Evolutionary conservation across 2,329 filamentous ascomycete genomes (phyloP), one percentile per base, ranked within the genome.

Genomic region (Drechslerella coelobrocha): DNA sequence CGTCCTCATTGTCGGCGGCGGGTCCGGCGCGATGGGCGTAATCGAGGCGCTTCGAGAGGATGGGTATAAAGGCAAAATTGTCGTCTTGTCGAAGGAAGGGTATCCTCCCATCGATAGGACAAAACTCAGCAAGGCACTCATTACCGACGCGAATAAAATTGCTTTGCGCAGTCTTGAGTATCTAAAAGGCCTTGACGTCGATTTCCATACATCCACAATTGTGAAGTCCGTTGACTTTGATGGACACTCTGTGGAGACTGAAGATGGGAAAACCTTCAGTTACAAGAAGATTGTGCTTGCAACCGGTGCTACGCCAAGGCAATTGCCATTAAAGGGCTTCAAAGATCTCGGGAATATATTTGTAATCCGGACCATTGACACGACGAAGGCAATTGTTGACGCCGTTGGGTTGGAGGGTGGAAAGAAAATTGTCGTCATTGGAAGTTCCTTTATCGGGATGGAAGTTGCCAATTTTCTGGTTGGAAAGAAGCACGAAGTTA

Each of bases 391-490:
- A 66, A 97, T 99, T 74, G 83, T 91, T 24, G 83, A 82, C 0
- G 91, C 91, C 5, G 89, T 96, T 50, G 91, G 91, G 5, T 81
- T 85, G 27, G 86, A 90, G 45, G 89, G 90, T 77, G 87, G 86
- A 68, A 97, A 96, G 84, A 97, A 96, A 79, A 87, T 99, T 74
- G 91, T 96, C 50, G 84, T 99, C 12, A 83, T 99, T 59, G 94
- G 94, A 41, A 93, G 89, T 68, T 96, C 91, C 0, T 99, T 99
- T 79, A 99, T 99, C 77, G 94, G 94, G 41, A 95, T 99, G 90
- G 94, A 99, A 79, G 86, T 95, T n/a, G 93, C 90, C 72, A 94
- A 92, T 73, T 88, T 82, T 57, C 81, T 95, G 0, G 88, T 89
- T 0, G 81, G 85, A 47, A 89, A 89, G 75, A 89, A 89, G 76